phyloP scores from a whole-genome alignment of 805 yeast species.

The Wickerhamiella sergipiensis region DNA sequence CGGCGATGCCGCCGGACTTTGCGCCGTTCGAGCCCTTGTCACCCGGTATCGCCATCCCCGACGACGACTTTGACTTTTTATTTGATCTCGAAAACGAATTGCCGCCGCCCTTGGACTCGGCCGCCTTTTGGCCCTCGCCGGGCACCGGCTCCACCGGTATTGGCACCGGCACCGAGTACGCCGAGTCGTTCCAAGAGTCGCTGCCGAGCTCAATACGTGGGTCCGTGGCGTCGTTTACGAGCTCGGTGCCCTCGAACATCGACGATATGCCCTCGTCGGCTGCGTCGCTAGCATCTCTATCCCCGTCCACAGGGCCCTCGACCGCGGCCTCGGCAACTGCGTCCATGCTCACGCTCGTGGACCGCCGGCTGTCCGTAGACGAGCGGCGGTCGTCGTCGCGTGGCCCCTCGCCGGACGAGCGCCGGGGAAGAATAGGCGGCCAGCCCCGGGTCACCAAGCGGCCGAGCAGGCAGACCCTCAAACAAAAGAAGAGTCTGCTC shows the following conservation, averaged over 20 bases:
- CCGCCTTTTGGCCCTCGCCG: not conserved
- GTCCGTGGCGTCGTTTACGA: not conserved
- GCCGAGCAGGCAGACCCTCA: conserved; percentile 10
- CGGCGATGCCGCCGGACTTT: not conserved
- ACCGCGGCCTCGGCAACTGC: not conserved
- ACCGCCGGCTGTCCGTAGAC: not conserved
- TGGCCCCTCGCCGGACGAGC: not conserved
- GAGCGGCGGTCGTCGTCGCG: not conserved
- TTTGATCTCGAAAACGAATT: not conserved
- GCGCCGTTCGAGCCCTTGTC: not conserved
- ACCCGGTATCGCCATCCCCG: not conserved
- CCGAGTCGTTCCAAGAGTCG: not conserved
- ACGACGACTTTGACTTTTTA: not conserved
- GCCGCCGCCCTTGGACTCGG: not conserved
- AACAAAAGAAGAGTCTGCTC: not conserved
- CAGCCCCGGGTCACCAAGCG: conserved; percentile 12
- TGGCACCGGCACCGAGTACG: not conserved
- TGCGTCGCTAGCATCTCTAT: not conserved
- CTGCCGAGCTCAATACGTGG: not conserved
- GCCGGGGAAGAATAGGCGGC: not conserved
- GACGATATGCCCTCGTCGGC: not conserved
- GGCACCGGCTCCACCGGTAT: not conserved
- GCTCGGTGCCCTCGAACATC: not conserved
- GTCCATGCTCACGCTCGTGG: not conserved
- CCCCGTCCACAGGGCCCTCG: not conserved